phyloP scores from a whole-genome alignment of 805 yeast genomes.

The Komagataella pseudopastoris region DNA sequence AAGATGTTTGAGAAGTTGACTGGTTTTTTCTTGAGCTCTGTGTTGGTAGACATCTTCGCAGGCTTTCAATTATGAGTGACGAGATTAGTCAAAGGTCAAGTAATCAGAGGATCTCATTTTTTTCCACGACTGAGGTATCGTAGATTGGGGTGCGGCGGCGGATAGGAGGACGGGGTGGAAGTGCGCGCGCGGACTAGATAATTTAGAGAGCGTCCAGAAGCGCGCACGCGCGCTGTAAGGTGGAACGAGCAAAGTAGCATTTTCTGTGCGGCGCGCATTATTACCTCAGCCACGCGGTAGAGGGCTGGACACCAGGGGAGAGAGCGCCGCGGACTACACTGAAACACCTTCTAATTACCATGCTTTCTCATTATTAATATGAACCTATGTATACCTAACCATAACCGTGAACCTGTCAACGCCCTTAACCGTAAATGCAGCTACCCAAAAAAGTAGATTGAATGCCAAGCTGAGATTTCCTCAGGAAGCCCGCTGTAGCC shows the following conservation, averaged over 20 bases:
- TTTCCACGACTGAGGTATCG: background rate
- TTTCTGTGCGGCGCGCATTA: background rate
- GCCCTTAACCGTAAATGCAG: background rate
- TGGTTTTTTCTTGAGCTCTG: constrained; percentile 61
- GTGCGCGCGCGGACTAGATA: background rate
- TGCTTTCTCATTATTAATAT: background rate
- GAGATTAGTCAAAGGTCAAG: background rate
- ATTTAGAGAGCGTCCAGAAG: background rate
- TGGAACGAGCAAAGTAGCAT: background rate
- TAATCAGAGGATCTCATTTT: background rate
- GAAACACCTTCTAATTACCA: background rate
- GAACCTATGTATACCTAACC: background rate
- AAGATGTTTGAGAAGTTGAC: constrained; percentile 80
- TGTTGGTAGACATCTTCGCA: background rate
- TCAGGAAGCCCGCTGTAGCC: background rate
- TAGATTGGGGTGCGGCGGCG: background rate
- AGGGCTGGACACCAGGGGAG: too few relatives aligned
- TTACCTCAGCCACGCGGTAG: background rate
- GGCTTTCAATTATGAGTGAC: background rate
- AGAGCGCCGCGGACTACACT: too few relatives aligned
- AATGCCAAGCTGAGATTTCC: background rate
- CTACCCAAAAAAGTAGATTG: background rate
- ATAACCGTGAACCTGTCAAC: background rate
- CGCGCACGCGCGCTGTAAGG: background rate
- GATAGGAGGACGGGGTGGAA: background rate